Base-by-base conservation (phyloP, 345 rosid genomes). In the Eutrema japonicum region DNA sequence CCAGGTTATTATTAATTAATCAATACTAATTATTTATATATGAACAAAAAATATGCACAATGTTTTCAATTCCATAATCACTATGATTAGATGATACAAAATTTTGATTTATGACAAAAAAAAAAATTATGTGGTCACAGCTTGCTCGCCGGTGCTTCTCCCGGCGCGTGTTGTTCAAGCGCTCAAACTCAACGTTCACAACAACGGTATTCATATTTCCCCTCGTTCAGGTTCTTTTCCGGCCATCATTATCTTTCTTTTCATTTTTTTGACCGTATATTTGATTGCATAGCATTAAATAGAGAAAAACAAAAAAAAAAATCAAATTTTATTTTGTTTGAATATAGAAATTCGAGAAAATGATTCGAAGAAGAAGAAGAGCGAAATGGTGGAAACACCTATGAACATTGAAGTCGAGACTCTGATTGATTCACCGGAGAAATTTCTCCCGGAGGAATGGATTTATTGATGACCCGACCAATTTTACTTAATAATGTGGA, bases 371-470 rank as follows among this genome's bases (percentile, higher is more conserved):
- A 70, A 60, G 54, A 70, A 60, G 61, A 72, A 35, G 66, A 75
- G 33, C 4, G 50, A 76, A 10, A 74, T 51, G 40, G 68, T 80
- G 13, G 77, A 43, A 10, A 48, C 84, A 47, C 51, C 82, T 1
- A 66, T 55, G 56, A 53, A 81, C 30, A 62, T 52, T 48, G 77
- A 47, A 36, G 72, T 7, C 2, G 79, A 73, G 48, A 81, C 53
- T 61, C 82, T 66, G 49, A 80, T 70, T 54, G 79, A 81, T 55
- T 79, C 94, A 3, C 86, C 87, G 10, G 92, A 88, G 54, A 63
- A 80, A 13, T 81, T 88, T 82, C 94, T 88, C 41, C 95, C 97
- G 8, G 85, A 87, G 18, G 97, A 91, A 74, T 91, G 97, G 97
- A 87, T 87, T 18, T 91, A 88, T 67, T 88, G 71, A 81, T 66